Evolutionary conservation across 208 protist species (phyloP).

Genomic region (Tetramitus jugosus): DNA sequence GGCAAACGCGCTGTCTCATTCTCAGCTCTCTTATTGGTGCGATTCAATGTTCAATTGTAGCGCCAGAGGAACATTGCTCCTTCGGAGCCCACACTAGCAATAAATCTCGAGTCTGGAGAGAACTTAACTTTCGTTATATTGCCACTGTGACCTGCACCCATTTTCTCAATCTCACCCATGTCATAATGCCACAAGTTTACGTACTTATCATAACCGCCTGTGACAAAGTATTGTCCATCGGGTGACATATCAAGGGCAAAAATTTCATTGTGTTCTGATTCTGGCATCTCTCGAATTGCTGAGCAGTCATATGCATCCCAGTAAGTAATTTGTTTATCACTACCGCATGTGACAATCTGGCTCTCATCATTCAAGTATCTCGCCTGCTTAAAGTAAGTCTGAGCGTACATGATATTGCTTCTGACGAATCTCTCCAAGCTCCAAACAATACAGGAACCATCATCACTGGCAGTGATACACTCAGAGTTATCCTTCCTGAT

Average conservation of each 20-base stretch:
- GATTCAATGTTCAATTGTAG: no score
- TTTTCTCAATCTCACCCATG: conserved; percentile 58
- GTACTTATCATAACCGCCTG: conserved; percentile 74
- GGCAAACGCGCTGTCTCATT: no score
- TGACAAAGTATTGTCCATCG: conserved; percentile 74
- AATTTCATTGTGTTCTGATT: conserved; percentile 73
- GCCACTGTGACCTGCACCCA: conserved; percentile 79
- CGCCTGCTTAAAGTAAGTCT: conserved; percentile 81
- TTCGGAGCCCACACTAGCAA: conserved; percentile 81
- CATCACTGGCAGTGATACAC: conserved; percentile 78
- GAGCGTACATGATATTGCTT: conserved; percentile 83
- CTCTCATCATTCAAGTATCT: conserved; percentile 79
- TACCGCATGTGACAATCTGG: conserved; percentile 83
- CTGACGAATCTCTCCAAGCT: conserved; percentile 74
- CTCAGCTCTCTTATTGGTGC: no score
- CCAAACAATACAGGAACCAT: conserved; percentile 91
- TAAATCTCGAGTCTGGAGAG: conserved; percentile 66
- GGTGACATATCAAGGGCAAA: conserved; percentile 72
- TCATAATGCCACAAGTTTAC: conserved; percentile 91
- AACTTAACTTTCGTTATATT: conserved; percentile 78
- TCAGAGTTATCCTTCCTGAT: conserved; percentile 73
- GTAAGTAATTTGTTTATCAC: conserved; percentile 79
- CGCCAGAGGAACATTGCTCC: conserved; percentile 86
- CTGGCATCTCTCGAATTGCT: conserved; percentile 79
- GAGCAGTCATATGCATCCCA: conserved; percentile 86